Percentiles rank a stretch among this genome's conserved stretches.
Conservation (phyloP, 1,284 basidiomycete genomes). For the Boletus albobrunnescens region DNA sequence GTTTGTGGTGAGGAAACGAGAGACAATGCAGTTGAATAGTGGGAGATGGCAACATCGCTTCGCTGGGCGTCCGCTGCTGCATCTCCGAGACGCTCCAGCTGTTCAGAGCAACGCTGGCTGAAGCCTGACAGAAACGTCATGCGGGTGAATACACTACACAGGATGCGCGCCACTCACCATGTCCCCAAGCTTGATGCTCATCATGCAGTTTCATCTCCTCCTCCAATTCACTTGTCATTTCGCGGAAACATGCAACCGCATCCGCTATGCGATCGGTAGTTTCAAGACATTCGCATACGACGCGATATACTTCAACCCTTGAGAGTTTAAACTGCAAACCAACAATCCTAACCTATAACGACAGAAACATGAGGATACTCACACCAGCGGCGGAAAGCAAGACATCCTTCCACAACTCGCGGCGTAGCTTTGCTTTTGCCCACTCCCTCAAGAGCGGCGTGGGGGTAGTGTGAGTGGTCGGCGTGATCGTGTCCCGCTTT, state of each 20-base stretch:
- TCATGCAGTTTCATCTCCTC: not conserved
- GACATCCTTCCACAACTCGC: no score
- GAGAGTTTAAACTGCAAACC: not conserved
- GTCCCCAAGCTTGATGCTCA: not conserved
- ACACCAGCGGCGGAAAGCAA: not conserved
- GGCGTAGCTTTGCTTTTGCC: not conserved
- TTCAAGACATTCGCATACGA: not conserved
- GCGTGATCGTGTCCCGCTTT: no score
- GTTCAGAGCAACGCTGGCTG: not conserved
- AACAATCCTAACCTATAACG: not conserved
- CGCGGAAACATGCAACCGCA: not conserved
- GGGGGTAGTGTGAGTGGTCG: no score
- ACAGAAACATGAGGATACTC: not conserved
- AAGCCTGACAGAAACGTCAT: not conserved
- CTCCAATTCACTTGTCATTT: not conserved
- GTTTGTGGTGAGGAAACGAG: no score
- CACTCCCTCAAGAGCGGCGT: not conserved
- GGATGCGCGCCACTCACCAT: not conserved
- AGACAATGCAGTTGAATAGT: not conserved
- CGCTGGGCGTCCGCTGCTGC: not conserved
- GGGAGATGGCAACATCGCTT: not conserved
- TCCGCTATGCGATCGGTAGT: not conserved
- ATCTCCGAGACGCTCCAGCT: not conserved
- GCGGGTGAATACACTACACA: not conserved
- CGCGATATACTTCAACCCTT: not conserved